These are phyloP conservation scores for Pleurotus tuber-regium DNA, from an alignment of 768 basidiomycete genomes.

Conservation along the genomic window DNA sequence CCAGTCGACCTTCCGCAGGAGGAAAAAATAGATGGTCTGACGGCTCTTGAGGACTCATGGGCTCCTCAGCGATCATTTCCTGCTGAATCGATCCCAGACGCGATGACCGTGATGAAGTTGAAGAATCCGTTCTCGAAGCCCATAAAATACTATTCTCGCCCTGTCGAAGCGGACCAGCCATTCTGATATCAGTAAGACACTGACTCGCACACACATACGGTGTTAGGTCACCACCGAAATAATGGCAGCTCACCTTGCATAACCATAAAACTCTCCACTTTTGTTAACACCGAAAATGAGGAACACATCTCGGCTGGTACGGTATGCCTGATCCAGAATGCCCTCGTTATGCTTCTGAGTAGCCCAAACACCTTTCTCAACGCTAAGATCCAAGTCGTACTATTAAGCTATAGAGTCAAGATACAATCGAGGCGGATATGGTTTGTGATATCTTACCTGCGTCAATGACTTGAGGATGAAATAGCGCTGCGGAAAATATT, in stretches of 20 bases:
- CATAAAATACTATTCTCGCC: constrained; percentile 54
- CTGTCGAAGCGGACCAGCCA: constrained; percentile 62
- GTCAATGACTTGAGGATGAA: constrained; percentile 91
- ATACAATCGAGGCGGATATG: background rate
- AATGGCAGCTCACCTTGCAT: constrained; percentile 59
- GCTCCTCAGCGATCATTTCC: constrained; percentile 15
- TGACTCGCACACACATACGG: too few species aligned
- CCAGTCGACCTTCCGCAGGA: constrained; percentile 5
- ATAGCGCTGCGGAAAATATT: constrained; percentile 82
- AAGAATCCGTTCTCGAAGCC: constrained; percentile 44
- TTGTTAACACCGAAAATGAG: constrained; percentile 93
- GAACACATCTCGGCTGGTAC: constrained; percentile 86
- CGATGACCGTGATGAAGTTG: constrained; percentile 28
- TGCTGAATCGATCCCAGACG: constrained; percentile 16
- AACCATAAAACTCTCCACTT: constrained; percentile 93
- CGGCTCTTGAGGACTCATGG: constrained; percentile 7
- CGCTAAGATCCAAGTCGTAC: constrained; percentile 79
- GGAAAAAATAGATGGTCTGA: constrained; percentile 7
- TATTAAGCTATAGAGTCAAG: constrained; percentile 29
- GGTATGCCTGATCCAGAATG: constrained; percentile 87
- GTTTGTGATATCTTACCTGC: constrained; percentile 59
- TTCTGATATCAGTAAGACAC: constrained; percentile 39
- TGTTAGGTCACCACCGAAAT: background rate
- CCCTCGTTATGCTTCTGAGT: constrained; percentile 93
- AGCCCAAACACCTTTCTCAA: constrained; percentile 80